Evolutionary conservation across 2,329 filamentous ascomycete genomes (phyloP).

Genomic region (Madurella fahalii): DNA sequence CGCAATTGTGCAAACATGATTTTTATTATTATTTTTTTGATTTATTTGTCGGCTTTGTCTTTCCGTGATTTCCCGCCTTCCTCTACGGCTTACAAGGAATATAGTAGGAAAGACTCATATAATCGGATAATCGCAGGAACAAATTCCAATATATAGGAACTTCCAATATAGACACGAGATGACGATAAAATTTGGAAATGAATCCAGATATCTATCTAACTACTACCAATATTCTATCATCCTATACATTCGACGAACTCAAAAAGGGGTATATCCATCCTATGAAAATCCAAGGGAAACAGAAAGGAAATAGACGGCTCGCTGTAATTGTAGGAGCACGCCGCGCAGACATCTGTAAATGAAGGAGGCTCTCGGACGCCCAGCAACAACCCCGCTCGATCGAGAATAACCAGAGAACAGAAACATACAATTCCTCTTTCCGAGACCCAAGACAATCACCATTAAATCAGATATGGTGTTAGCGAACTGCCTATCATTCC

Average conservation of each 20-base stretch:
- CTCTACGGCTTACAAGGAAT: neutral
- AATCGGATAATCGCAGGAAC: neutral
- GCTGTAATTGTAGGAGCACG: constrained; percentile 16
- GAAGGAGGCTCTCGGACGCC: constrained; percentile 12
- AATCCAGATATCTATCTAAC: constrained; percentile 18
- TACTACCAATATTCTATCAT: constrained; percentile 18
- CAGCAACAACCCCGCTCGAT: constrained; percentile 8
- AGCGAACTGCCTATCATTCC: neutral
- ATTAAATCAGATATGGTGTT: constrained; percentile 8
- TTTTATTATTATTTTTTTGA: too few relatives aligned
- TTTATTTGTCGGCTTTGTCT: too few relatives aligned
- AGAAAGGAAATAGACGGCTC: constrained; percentile 17
- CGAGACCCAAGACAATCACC: constrained; percentile 2
- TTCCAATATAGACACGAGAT: neutral
- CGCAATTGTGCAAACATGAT: neutral
- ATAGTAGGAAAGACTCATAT: neutral
- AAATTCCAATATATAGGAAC: neutral
- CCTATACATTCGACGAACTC: constrained; percentile 1
- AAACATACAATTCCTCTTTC: constrained; percentile 1
- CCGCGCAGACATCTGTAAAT: constrained; percentile 5
- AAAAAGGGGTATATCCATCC: constrained; percentile 27
- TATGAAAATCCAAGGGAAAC: constrained; percentile 21
- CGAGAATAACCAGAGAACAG: neutral
- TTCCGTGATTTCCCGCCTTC: too few relatives aligned
- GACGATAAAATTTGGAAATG: neutral